Base-by-base conservation (phyloP, 306 rosid genomes). In the Begonia masoniana region DNA sequence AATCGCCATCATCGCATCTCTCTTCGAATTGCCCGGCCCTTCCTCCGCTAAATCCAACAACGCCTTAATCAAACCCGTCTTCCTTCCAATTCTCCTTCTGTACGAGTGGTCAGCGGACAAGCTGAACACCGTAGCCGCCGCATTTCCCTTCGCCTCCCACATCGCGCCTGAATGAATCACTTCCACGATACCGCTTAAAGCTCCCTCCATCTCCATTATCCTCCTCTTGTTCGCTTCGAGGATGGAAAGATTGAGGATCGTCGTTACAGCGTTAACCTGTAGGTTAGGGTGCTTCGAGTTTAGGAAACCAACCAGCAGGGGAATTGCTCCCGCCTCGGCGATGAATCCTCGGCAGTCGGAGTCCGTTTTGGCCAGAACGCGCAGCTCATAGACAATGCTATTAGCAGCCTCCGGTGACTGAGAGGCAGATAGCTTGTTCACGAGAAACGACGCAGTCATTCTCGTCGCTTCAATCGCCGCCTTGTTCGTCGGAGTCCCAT, bases 141-240 rank as follows among this genome's bases (percentile, higher is more conserved):
- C 96, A n/a, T 92, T 92, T 0, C 88, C 93, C 43, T 79, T 92
- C 5, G 99, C 93, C 46, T 92, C 99, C 99, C 99, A 92, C 16
- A 88, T 76, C 54, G 80, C 80, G 0, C 96, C 96, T 0, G 70
- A 46, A 0, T 72, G 67, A 1, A 92, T 72, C 23, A 92, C 93
- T 62, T 81, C 92, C 0, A 78, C 61, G 1, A 92, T 69, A 17
- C 89, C 95, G 72, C 72, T 81, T 10, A 86, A 7, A 0, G 71
- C 94, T 13, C 96, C 95, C 41, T 81, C 88, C 0, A 81, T 87
- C 9, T 92, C 95, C 87, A 87, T 81, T 4, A 92, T 86, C 62
- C 69, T 60, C 0, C 60, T 50, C 41, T 86, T 92, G 64, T 92
- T 92, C 10, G 78, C 76, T 13, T 83, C 95, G 5, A 83, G 65